phyloP scores from a whole-genome alignment of 257 asterid species.

The Forsythia viridissima region DNA sequence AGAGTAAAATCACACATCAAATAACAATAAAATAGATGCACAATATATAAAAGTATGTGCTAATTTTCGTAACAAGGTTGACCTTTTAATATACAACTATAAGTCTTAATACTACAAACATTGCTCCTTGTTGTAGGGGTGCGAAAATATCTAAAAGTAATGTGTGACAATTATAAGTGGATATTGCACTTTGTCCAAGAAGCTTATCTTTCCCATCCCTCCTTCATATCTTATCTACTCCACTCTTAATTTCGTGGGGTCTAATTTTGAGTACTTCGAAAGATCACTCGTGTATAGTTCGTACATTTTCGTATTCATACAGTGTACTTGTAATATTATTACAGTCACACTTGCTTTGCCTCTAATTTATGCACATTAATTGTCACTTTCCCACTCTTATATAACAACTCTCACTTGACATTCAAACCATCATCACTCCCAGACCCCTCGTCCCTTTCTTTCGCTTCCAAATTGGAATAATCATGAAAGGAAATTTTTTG shows the following conservation, averaged over 20 bases:
- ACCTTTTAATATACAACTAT: too few relatives aligned
- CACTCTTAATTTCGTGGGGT: conserved; percentile 49
- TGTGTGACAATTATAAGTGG: conserved; percentile 47
- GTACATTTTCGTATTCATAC: conserved; percentile 64
- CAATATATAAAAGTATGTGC: too few relatives aligned
- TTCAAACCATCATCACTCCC: conserved; percentile 34
- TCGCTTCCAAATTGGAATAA: not conserved
- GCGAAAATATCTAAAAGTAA: conserved; percentile 11
- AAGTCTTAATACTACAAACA: too few relatives aligned
- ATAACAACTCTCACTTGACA: conserved; percentile 38
- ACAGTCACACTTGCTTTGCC: conserved; percentile 44
- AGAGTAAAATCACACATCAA: too few relatives aligned
- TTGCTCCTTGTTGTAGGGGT: too few relatives aligned
- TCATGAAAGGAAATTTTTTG: conserved; percentile 41
- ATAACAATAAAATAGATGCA: too few relatives aligned
- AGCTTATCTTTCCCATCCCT: conserved; percentile 63
- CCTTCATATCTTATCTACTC: conserved; percentile 62
- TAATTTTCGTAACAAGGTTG: too few relatives aligned
- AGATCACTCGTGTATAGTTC: conserved; percentile 35
- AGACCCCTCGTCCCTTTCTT: conserved; percentile 13
- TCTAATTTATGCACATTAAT: conserved; percentile 41
- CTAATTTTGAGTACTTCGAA: conserved; percentile 27
- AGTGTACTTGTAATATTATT: conserved; percentile 24
- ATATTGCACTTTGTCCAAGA: conserved; percentile 70
- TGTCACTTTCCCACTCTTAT: conserved; percentile 39